Evolutionary conservation across 2,329 filamentous ascomycete species (phyloP).

Genomic region (Colletotrichum tabaci): DNA sequence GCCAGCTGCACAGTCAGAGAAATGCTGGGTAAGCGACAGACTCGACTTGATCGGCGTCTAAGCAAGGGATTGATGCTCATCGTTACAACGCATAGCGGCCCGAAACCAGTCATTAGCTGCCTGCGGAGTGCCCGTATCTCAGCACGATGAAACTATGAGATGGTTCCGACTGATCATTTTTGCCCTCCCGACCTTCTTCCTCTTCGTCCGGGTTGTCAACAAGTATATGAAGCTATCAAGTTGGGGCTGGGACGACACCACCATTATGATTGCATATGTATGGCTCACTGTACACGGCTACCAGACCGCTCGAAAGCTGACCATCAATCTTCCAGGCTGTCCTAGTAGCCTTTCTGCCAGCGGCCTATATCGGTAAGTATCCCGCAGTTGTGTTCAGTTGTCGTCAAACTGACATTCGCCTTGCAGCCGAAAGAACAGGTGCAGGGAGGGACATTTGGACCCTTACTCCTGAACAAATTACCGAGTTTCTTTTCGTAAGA

Average conservation of each 20-base stretch:
- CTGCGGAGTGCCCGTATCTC: constrained; percentile 4
- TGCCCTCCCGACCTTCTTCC: constrained; percentile 22
- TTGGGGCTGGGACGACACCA: constrained; percentile 37
- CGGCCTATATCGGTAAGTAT: constrained; percentile 10
- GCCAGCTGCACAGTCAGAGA: constrained; percentile 34
- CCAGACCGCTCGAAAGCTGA: background rate
- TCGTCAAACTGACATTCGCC: background rate
- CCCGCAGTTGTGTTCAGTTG: background rate
- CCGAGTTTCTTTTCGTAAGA: constrained; percentile 23
- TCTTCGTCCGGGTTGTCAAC: constrained; percentile 12
- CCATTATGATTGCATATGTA: constrained; percentile 36
- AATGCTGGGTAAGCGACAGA: constrained; percentile 24
- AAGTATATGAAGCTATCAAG: constrained; percentile 36
- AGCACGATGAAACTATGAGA: background rate
- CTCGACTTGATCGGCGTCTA: too few relatives aligned
- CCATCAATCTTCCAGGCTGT: background rate
- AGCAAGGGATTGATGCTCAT: background rate
- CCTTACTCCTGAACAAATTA: constrained; percentile 47
- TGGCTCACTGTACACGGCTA: background rate
- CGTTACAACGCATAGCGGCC: constrained; percentile 5
- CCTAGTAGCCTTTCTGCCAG: constrained; percentile 16
- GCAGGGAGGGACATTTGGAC: constrained; percentile 46
- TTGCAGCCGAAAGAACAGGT: constrained; percentile 13
- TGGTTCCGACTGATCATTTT: constrained; percentile 27
- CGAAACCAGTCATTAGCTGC: constrained; percentile 29